Percentiles rank a stretch among this genome's conserved stretches.
These are phyloP conservation scores for Lentinula raphanica DNA, from an alignment of 768 basidiomycete genomes.

Conservation along the genomic window DNA sequence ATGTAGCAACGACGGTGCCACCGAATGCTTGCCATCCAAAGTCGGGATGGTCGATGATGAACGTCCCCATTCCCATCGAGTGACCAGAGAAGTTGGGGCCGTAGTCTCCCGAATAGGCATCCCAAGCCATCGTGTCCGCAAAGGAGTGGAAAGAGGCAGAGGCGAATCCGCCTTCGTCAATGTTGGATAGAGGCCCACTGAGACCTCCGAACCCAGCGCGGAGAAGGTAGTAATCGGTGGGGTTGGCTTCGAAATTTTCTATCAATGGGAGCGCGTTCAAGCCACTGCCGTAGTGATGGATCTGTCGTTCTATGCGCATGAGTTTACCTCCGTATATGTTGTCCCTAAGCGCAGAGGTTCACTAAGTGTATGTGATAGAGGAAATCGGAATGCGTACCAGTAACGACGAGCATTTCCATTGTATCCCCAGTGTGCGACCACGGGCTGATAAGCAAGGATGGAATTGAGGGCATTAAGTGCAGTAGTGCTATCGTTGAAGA, in stretches of 20 bases:
- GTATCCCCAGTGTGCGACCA: conserved; percentile 58
- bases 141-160: conserved; percentile 58
- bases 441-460: conserved; percentile 51
- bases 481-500: conserved; percentile 48
- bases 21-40: conserved; percentile 63
- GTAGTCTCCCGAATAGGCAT: conserved; percentile 55
- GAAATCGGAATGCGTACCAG: conserved; percentile 30
- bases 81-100: conserved; percentile 57
- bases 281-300: conserved; percentile 56
- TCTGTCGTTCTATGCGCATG: conserved; percentile 46
- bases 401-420: conserved; percentile 56
- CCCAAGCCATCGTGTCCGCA: conserved; percentile 51
- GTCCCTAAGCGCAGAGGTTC: conserved; percentile 33
- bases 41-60: conserved; percentile 46
- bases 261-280: conserved; percentile 52
- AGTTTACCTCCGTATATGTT: conserved; percentile 54
- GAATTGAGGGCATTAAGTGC: conserved; percentile 50
- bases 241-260: conserved; percentile 39
- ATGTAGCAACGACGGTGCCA: conserved; percentile 38
- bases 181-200: conserved; percentile 49
- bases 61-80: conserved; percentile 39
- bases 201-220: conserved; percentile 49
- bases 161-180: conserved; percentile 54
- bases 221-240: conserved; percentile 45
- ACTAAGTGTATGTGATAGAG: not conserved